Evolutionary conservation across 768 basidiomycete genomes (phyloP).

Genomic region (Pholiota conissans): DNA sequence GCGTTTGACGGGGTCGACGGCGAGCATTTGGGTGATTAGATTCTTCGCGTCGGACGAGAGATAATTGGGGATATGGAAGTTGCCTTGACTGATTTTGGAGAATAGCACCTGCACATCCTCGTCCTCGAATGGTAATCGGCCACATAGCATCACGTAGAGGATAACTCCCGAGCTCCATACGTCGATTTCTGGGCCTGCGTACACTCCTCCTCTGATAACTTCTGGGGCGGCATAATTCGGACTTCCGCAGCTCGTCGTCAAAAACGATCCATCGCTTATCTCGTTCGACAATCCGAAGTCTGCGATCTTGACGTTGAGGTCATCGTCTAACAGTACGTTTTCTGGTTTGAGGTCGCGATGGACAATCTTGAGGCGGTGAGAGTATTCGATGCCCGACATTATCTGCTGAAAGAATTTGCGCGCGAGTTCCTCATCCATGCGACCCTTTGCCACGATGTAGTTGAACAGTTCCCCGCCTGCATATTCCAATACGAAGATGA

Average conservation of each 20-base stretch:
- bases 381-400: constrained; percentile 96
- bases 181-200: constrained; percentile 97
- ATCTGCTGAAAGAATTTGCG: constrained; percentile 98
- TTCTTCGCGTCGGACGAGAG: constrained; percentile 75
- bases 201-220: constrained; percentile 92
- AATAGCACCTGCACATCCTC: constrained; percentile 92
- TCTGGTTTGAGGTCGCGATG: constrained; percentile 99
- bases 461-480: constrained; percentile 97
- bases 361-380: constrained; percentile 94
- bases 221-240: constrained; percentile 99
- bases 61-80: constrained; percentile 81
- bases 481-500: constrained; percentile 98
- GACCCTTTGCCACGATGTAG: constrained; percentile 93
- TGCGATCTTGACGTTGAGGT: constrained; percentile 94
- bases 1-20: constrained; percentile 91
- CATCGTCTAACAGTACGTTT: constrained; percentile 85
- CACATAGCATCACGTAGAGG: constrained; percentile 96
- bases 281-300: constrained; percentile 97
- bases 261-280: constrained; percentile 94
- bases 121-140: constrained; percentile 95
- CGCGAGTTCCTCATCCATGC: constrained; percentile 85
- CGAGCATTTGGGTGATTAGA: constrained; percentile 88
- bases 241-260: constrained; percentile 96
- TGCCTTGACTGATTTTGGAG: constrained; percentile 92
- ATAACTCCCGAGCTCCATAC: constrained; percentile 99